Evolutionary conservation across 2,329 filamentous ascomycete species (phyloP).

Genomic region (Cercospora janseana): DNA sequence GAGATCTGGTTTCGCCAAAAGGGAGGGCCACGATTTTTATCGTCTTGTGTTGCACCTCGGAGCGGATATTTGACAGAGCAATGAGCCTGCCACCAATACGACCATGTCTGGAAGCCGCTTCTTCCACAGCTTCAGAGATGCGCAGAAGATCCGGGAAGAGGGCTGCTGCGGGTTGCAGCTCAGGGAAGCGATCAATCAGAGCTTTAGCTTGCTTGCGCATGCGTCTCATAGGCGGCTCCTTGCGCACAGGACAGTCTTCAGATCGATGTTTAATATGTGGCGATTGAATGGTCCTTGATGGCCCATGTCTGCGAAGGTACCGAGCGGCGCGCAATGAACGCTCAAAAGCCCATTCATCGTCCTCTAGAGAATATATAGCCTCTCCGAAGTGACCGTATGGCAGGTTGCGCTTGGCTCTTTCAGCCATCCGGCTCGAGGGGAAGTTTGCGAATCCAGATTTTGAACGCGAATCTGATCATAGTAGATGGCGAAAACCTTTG

Average conservation of each 20-base stretch:
- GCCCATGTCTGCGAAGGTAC: constrained; percentile 31
- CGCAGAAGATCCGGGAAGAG: constrained; percentile 26
- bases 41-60: constrained; percentile 35
- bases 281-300: neutral
- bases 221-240: constrained; percentile 1
- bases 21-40: constrained; percentile 38
- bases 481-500: constrained; percentile 11
- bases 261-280: neutral
- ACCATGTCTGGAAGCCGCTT: constrained; percentile 40
- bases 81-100: constrained; percentile 49
- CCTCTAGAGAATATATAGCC: constrained; percentile 49
- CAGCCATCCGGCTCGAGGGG: constrained; percentile 56
- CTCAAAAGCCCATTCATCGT: constrained; percentile 45
- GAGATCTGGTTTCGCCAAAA: constrained; percentile 57
- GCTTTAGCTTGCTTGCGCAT: constrained; percentile 24
- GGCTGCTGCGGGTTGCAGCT: constrained; percentile 25
- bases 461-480: constrained; percentile 25
- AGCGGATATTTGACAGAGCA: constrained; percentile 56
- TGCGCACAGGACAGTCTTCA: neutral
- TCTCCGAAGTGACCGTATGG: constrained; percentile 56
- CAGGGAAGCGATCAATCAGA: constrained; percentile 25
- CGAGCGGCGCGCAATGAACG: constrained; percentile 8
- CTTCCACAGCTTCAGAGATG: constrained; percentile 36
- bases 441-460: constrained; percentile 12
- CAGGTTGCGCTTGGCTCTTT: constrained; percentile 49